Evolutionary conservation across 1,139 yeast genomes (phyloP).

Genomic region (Debaryomycetaceae sp.): DNA sequence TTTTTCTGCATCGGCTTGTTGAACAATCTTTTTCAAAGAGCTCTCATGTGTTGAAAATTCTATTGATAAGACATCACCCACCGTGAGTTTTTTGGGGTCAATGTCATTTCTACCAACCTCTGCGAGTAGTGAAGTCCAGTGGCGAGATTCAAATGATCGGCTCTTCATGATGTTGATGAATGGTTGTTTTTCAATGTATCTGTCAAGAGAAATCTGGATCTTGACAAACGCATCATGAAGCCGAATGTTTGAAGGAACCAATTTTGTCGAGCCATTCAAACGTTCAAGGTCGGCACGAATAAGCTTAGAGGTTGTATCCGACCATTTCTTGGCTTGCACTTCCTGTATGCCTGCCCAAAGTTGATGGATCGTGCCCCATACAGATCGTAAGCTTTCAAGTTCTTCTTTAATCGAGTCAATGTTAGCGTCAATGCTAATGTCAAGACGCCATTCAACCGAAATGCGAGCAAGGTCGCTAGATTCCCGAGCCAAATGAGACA

Average conservation of each 20-base stretch:
- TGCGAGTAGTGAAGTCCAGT: conserved; percentile 51
- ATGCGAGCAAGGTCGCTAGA: neutral
- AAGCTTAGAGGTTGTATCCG: conserved; percentile 32
- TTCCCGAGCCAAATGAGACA: neutral
- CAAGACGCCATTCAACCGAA: neutral
- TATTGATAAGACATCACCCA: conserved; percentile 57
- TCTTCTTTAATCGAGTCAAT: conserved; percentile 24
- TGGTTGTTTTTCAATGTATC: conserved; percentile 26
- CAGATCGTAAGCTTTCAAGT: conserved; percentile 43
- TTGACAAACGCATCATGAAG: conserved; percentile 64
- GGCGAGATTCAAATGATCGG: conserved; percentile 53
- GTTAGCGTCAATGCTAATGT: neutral
- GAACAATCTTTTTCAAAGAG: conserved; percentile 38
- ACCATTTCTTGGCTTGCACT: conserved; percentile 41
- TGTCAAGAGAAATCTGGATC: conserved; percentile 37
- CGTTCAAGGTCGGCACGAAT: conserved; percentile 44
- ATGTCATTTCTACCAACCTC: conserved; percentile 12
- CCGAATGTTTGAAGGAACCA: conserved; percentile 48
- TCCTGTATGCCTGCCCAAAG: conserved; percentile 43
- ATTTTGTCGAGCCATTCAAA: conserved; percentile 34
- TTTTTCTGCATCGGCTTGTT: conserved; percentile 66
- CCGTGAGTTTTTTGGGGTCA: conserved; percentile 17
- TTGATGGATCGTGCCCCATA: conserved; percentile 56
- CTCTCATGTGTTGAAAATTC: conserved; percentile 37
- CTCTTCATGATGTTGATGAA: conserved; percentile 41